Base-by-base conservation (phyloP, 2,329 filamentous ascomycete genomes). In the Aspergillus sp. region DNA sequence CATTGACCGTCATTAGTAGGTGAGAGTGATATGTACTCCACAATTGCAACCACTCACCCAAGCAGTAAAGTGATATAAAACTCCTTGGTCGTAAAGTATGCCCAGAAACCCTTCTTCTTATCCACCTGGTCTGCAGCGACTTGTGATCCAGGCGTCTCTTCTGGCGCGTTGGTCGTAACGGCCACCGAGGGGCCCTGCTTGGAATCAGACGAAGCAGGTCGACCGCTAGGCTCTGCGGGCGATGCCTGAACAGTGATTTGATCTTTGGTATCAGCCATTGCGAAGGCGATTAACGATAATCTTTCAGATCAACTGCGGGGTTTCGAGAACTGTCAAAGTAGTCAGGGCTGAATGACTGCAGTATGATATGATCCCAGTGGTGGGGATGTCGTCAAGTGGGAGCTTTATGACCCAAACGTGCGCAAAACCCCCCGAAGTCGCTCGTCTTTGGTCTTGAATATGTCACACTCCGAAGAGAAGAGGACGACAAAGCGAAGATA, bases 41-140 rank as follows among this genome's bases (percentile, higher is more conserved):
- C 4, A 19, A 19, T 19, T 19, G 19, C 19, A 11, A 30, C 28
- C 37, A 69, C 71, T 56, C 67, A 82, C 73, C 90, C 90, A 47
- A 97, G 71, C 39, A 81, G 47, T 56, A 97, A 74, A 35, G 95
- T 82, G 54, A 88, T 72, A 81, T 89, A 97, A 65, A 98, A 97
- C 63, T 96, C 88, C 59, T 77, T 77, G 8, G 90, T 95, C 56
- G 76, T 78, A 50, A 97, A 74, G 70, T 93, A 97, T 35, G 85
- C 72, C 53, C 83, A 77, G 52, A 72, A 75, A 5, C 72, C 66
- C 52, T 71, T 70, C 66, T 75, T 74, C 42, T 66, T 51, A 28
- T 67, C 66, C 7, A 69, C 56, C 32, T 64, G 64, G 35, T 69
- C 68, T 11, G 62, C 66, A 7, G 60, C 50, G 26, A 59, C 13